These are phyloP conservation scores for Vigna reflexopilosa DNA, from an alignment of 306 rosid genomes.

Conservation along the genomic window DNA sequence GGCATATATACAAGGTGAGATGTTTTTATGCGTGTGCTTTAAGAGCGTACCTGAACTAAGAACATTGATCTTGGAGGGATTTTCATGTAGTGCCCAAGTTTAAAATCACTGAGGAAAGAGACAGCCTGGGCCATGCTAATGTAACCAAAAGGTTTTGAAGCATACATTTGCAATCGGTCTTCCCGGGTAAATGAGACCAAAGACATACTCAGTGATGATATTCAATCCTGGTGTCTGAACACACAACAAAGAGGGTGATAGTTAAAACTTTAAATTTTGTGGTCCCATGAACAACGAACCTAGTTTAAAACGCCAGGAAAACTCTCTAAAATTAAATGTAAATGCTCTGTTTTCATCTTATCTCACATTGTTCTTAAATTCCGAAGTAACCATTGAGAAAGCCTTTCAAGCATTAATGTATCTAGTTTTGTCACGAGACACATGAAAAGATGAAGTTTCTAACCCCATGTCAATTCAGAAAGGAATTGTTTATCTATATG, in stretches of 20 bases:
- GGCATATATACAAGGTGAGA: too few relatives aligned
- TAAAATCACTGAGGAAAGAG: slow-evolving; percentile 84
- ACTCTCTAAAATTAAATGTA: not conserved
- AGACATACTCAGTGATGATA: slow-evolving; percentile 77
- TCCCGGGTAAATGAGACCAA: slow-evolving; percentile 80
- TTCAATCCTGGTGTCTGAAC: slow-evolving; percentile 55
- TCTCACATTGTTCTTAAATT: not conserved
- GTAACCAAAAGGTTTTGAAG: slow-evolving; percentile 85
- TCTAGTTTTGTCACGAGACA: too few relatives aligned
- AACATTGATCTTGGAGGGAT: too few relatives aligned
- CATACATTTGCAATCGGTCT: slow-evolving; percentile 90
- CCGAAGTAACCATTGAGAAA: too few relatives aligned
- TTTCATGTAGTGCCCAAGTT: slow-evolving; percentile 91
- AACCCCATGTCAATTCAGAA: not conserved
- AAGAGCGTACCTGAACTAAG: too few relatives aligned
- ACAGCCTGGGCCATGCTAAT: slow-evolving; percentile 88
- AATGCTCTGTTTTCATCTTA: not conserved
- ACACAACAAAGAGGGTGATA: too few relatives aligned
- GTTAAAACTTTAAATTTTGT: not conserved
- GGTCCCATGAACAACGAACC: not conserved
- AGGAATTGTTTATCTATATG: too few relatives aligned
- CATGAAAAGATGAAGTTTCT: not conserved
- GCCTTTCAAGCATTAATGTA: not conserved
- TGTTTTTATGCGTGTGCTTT: too few relatives aligned
- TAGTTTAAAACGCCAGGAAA: not conserved